Evolutionary conservation across 2,329 filamentous ascomycete species (phyloP), one percentile per base, ranked within the genome.

Genomic region (Neofusicoccum cordaticola): DNA sequence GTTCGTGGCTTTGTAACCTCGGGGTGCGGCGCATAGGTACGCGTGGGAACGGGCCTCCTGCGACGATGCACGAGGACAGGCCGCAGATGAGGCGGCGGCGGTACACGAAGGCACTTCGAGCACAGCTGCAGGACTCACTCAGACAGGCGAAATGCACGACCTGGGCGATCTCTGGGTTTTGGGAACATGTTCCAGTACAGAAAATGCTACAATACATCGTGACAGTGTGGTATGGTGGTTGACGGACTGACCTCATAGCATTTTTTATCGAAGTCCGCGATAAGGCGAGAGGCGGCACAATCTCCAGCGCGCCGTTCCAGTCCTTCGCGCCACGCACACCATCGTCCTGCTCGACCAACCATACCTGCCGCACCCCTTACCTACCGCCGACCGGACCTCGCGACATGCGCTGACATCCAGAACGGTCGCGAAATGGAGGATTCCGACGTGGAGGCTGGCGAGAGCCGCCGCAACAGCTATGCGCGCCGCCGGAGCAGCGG

Each of bases 381-480:
- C 37, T 19, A 22, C 56, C 42, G 22, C 22, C 22, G 13, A 17
- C 13, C 19, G 19, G 13, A 17, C 13, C 11, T 22, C 56, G 17
- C 56, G 58, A 62, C 62, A 66, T 67, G 66, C 41, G 39, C 50
- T 56, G 48, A 66, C 53, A 19, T 19, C 12, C 22, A 34, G 27
- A 51, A 22, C 27, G 13, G n/a, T 47, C 31, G 50, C 41, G 42
- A 60, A 27, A 67, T 67, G 66, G 64, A 50, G 50, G 63, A 44
- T 39, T 64, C 63, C 51, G 52, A 66, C 47, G 35, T 47, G 31
- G 57, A 69, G 27, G 68, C 58, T 50, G 66, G 57, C 51, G 63
- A 66, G 22, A 67, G 68, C 66, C 71, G 72, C 41, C 71, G 73
- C 50, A 74, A 72, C 63, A 67, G 67, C 67, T 75, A 51, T 60